Evolutionary conservation across 257 asterid species (phyloP).

Genomic region (Salvia rosmarinus): DNA sequence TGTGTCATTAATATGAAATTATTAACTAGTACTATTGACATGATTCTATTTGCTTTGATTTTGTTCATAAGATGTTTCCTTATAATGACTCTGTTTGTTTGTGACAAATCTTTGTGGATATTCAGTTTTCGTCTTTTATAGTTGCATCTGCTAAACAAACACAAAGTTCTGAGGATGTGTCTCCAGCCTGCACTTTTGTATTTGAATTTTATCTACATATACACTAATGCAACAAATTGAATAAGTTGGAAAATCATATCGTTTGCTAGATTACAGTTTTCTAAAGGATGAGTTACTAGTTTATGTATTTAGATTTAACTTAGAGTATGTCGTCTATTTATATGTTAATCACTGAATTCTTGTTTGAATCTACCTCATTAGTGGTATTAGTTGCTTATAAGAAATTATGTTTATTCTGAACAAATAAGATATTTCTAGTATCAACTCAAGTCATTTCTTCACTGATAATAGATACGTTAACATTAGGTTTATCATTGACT

Average conservation of each 20-base stretch:
- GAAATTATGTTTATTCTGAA: too few relatives aligned
- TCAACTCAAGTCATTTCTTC: neutral
- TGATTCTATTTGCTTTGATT: neutral
- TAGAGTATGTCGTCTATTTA: neutral
- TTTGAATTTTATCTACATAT: neutral
- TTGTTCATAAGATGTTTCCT: too few relatives aligned
- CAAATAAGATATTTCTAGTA: neutral
- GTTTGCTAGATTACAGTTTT: neutral
- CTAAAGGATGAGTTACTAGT: neutral
- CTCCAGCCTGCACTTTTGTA: neutral
- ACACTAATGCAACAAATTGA: neutral
- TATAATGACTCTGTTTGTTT: too few relatives aligned
- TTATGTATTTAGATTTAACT: too few relatives aligned
- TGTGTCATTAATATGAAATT: neutral
- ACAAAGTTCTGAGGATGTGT: neutral
- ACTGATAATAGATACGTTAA: conserved; percentile 17
- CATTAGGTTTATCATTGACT: conserved; percentile 11
- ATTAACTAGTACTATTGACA: neutral
- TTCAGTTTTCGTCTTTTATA: neutral
- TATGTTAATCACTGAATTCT: neutral
- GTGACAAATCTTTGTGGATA: neutral
- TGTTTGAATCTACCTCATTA: too few relatives aligned
- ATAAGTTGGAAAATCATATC: too few relatives aligned
- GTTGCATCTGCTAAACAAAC: neutral
- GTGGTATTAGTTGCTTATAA: too few relatives aligned